A percentile compares a stretch with the other conserved stretches of the same genome.
These are phyloP conservation scores for Macrocybe gigantea DNA, from an alignment of 768 basidiomycete genomes.

Conservation along the genomic window DNA sequence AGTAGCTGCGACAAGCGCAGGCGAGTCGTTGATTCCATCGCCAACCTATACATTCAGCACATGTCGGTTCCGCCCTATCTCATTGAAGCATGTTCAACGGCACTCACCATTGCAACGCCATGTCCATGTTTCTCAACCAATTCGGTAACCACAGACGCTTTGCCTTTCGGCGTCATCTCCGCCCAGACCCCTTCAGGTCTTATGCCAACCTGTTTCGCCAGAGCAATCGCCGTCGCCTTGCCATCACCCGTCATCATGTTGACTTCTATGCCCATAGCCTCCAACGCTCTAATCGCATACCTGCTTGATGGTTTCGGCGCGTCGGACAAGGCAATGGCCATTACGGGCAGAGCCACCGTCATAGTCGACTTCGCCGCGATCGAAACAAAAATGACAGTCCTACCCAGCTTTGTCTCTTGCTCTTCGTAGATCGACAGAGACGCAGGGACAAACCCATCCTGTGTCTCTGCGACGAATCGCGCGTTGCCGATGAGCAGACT, in stretches of 20 bases:
- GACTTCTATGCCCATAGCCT: constrained; percentile 88
- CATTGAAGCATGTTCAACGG: not conserved
- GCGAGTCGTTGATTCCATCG: constrained; percentile 98
- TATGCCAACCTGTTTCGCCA: constrained; percentile 91
- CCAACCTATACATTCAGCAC: constrained; percentile 60
- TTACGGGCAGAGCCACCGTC: constrained; percentile 49
- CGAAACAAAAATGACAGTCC: constrained; percentile 86
- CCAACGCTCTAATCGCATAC: constrained; percentile 75
- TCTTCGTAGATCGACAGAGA: constrained; percentile 59
- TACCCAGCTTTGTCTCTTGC: constrained; percentile 65
- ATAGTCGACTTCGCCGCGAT: constrained; percentile 36
- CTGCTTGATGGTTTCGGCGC: constrained; percentile 80
- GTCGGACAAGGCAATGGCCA: constrained; percentile 85
- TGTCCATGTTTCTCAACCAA: constrained; percentile 65
- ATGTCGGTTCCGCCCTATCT: not conserved
- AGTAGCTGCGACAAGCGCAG: constrained; percentile 91
- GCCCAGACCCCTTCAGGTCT: constrained; percentile 79
- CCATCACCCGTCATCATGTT: constrained; percentile 94
- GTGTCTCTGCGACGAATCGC: constrained; percentile 57
- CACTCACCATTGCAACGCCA: constrained; percentile 85
- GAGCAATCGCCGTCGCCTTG: constrained; percentile 75
- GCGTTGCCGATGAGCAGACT: constrained; percentile 73
- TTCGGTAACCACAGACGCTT: constrained; percentile 79
- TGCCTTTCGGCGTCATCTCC: constrained; percentile 92
- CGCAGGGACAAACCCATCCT: constrained; percentile 48